Conservation (phyloP, 768 basidiomycete species). For the Lanmaoa pseudosensibilis region DNA sequence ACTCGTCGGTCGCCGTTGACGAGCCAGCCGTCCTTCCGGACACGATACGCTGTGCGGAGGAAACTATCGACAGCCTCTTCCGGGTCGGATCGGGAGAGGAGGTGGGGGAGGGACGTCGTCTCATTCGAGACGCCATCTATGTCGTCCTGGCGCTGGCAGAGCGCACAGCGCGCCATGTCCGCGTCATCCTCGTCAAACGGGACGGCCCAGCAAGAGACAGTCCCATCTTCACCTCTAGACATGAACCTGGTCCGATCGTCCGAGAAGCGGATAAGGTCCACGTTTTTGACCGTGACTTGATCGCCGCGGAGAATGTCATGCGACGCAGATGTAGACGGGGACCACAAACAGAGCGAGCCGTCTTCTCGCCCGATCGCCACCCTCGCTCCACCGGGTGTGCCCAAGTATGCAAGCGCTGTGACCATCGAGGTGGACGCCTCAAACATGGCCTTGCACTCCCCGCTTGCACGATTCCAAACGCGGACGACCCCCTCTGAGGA, state of each 20-base stretch:
- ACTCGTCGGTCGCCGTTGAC: slow-evolving; percentile 16
- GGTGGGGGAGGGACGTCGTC: background rate
- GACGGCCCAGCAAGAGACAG: slow-evolving; percentile 7
- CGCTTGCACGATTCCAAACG: slow-evolving; percentile 21
- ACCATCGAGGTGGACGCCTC: slow-evolving; percentile 7
- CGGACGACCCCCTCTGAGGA: slow-evolving; percentile 13
- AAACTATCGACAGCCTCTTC: slow-evolving; percentile 1
- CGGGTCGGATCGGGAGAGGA: slow-evolving; percentile 2
- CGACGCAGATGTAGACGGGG: slow-evolving; percentile 11
- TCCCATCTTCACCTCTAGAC: slow-evolving; percentile 13
- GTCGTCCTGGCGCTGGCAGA: background rate
- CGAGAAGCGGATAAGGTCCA: slow-evolving; percentile 12
- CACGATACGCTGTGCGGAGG: slow-evolving; percentile 7
- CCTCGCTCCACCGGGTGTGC: background rate
- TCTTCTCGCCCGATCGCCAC: slow-evolving; percentile 23
- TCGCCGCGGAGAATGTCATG: slow-evolving; percentile 5
- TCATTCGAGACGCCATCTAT: background rate
- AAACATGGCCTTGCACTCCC: slow-evolving; percentile 12
- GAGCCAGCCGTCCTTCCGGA: slow-evolving; percentile 23
- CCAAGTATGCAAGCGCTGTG: slow-evolving; percentile 17
- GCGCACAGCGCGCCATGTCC: background rate
- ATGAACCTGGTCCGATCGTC: slow-evolving; percentile 6
- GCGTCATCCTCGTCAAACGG: background rate
- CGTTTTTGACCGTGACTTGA: slow-evolving; percentile 4
- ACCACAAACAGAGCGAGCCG: slow-evolving; percentile 20